Conservation (phyloP, 2,329 filamentous ascomycete species). For the Trichoderma arundinaceum region DNA sequence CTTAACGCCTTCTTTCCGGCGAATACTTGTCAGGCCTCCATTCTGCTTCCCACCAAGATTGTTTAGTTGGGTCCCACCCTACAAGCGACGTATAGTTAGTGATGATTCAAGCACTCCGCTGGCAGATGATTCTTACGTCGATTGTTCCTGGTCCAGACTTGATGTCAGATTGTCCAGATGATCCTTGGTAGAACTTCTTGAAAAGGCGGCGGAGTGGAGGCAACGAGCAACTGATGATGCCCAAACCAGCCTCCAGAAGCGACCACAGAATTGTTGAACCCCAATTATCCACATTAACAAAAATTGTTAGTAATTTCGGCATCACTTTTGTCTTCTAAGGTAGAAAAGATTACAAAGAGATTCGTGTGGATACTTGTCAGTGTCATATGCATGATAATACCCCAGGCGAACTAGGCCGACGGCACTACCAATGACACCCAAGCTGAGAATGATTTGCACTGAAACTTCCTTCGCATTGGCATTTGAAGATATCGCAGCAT, state of each 20-base stretch:
- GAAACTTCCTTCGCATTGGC: conserved; percentile 12
- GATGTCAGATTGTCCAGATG: conserved; percentile 1
- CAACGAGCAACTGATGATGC: conserved; percentile 9
- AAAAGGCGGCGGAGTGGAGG: conserved; percentile 16
- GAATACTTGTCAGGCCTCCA: not conserved
- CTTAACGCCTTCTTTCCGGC: not conserved
- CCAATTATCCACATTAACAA: not conserved
- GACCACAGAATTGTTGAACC: conserved; percentile 14
- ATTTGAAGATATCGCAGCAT: conserved; percentile 13
- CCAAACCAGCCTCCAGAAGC: conserved; percentile 4
- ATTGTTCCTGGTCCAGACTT: conserved; percentile 4
- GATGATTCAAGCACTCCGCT: not conserved
- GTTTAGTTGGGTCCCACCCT: conserved; percentile 4
- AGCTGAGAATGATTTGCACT: conserved; percentile 3
- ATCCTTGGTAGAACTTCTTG: conserved; percentile 1
- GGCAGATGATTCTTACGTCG: not conserved
- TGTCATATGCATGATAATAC: conserved; percentile 18
- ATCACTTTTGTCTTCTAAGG: not conserved
- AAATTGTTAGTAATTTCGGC: not conserved
- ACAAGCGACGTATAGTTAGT: not conserved
- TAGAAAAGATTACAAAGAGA: not conserved
- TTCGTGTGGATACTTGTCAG: conserved; percentile 10
- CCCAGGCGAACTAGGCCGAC: conserved; percentile 3
- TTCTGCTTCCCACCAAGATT: not conserved
- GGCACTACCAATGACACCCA: conserved; percentile 8